These are phyloP conservation scores for Suhomyces choctaworum DNA, from an alignment of 1,139 yeast genomes.

Conservation along the genomic window DNA sequence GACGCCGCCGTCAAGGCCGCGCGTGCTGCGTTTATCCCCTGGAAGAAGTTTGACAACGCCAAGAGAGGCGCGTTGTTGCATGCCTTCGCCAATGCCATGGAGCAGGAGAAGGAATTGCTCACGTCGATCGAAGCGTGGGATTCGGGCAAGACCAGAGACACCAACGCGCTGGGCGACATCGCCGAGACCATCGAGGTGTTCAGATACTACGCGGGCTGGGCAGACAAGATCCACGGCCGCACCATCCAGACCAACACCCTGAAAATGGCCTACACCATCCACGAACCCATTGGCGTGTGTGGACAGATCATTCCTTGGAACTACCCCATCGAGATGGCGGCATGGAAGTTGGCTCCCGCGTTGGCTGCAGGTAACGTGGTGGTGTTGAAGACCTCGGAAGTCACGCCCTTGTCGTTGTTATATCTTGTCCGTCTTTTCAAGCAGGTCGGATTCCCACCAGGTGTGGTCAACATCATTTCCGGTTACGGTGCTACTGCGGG, in stretches of 20 bases:
- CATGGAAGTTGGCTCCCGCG: slow-evolving; percentile 64
- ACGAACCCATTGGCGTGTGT: slow-evolving; percentile 81
- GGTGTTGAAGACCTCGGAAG: slow-evolving; percentile 65
- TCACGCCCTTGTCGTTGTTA: slow-evolving; percentile 63
- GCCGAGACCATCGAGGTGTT: slow-evolving; percentile 56
- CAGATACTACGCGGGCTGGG: slow-evolving; percentile 81
- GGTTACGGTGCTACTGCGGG: slow-evolving; percentile 61
- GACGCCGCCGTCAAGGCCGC: slow-evolving; percentile 79
- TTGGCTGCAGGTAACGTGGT: slow-evolving; percentile 69
- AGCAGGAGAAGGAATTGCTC: slow-evolving; percentile 54
- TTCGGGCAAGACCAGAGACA: slow-evolving; percentile 69
- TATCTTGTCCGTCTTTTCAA: slow-evolving; percentile 53
- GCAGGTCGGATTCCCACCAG: slow-evolving; percentile 73
- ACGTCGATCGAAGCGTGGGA: slow-evolving; percentile 77
- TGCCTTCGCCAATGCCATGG: slow-evolving; percentile 63
- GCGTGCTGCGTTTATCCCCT: slow-evolving; percentile 62
- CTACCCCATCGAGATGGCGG: slow-evolving; percentile 59
- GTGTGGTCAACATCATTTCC: slow-evolving; percentile 63
- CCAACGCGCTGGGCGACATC: slow-evolving; percentile 56
- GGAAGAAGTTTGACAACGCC: slow-evolving; percentile 48
- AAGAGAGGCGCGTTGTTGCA: slow-evolving; percentile 55
- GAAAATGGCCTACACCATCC: slow-evolving; percentile 74
- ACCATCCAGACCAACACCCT: slow-evolving; percentile 65
- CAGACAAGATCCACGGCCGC: slow-evolving; percentile 75
- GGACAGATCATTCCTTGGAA: slow-evolving; percentile 76